Evolutionary conservation across 805 yeast species (phyloP).

Genomic region (Candida berthetii): DNA sequence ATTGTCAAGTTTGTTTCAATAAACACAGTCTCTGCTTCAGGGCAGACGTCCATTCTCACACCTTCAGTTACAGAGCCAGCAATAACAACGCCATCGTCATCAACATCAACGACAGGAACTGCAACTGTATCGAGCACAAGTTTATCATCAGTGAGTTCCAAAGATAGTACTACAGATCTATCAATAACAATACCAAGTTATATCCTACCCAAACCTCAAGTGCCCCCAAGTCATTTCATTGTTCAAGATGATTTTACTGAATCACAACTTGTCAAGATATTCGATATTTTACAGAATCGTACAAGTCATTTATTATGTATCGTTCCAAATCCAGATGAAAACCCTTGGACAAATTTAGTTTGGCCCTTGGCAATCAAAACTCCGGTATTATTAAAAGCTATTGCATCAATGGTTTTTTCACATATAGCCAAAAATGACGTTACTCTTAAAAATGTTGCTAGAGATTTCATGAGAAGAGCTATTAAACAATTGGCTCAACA

Average conservation of each 20-base stretch:
- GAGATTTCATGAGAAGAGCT: conserved; percentile 52
- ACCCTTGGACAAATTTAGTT: conserved; percentile 59
- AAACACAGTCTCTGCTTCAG: conserved; percentile 40
- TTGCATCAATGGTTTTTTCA: conserved; percentile 62
- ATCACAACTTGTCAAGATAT: conserved; percentile 15
- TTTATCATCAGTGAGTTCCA: too few species aligned
- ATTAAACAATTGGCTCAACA: conserved; percentile 44
- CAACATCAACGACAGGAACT: too few species aligned
- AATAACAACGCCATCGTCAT: too few species aligned
- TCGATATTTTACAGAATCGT: conserved; percentile 30
- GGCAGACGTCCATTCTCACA: conserved; percentile 45
- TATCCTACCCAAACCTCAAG: too few species aligned
- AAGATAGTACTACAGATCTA: too few species aligned
- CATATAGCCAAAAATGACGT: conserved; percentile 45
- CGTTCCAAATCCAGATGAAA: conserved; percentile 56
- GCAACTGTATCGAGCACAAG: too few species aligned
- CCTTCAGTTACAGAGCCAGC: too few species aligned
- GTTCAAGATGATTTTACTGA: not conserved
- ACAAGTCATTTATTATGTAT: conserved; percentile 55
- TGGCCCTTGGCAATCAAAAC: conserved; percentile 51
- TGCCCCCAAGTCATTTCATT: not conserved
- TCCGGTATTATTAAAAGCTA: conserved; percentile 53
- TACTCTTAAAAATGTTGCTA: conserved; percentile 41
- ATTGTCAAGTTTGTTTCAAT: too few species aligned
- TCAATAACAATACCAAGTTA: too few species aligned